Evolutionary conservation across 2,329 filamentous ascomycete species (phyloP), one percentile per base, ranked within the genome.

Genomic region (Fusarium keratoplasticum): DNA sequence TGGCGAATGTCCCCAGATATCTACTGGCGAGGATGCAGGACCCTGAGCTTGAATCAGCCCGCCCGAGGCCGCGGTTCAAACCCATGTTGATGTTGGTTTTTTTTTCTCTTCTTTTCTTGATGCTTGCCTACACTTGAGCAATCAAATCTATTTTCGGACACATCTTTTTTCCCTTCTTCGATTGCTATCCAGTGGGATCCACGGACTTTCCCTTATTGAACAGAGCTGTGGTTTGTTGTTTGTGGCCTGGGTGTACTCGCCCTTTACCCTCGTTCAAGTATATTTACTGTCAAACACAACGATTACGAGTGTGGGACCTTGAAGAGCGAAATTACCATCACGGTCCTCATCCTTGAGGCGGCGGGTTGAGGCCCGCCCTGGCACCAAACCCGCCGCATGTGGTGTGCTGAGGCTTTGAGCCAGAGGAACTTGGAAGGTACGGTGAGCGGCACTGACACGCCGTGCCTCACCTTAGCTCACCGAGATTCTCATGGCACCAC

Each of bases 71-170:
- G 22, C 42, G 20, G 42, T 47, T 47, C 42, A 47, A 40, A 16
- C 20, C 42, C 42, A 20, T 47, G 42, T 47, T 44, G 42, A 14
- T 44, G 40, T 44, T 44, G 40, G 22, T 44, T 16, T 47, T 38
- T 38, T 38, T n/a, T 10, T 16, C 11, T 18, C 8, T 25, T 25
- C 14, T 44, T 47, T 44, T 16, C 7, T 25, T 47, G 20, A 5
- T 16, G 7, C 14, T 16, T 47, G 42, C 13, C 7, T 6, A 5
- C 42, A 25, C 4, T 16, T 16, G 4, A 25, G 10, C 4, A 25
- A 10, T 47, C 2, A 0, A 8, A 9, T 47, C 8, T 1, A 3
- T 25, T 27, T 25, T 47, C 5, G 14, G 25, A 25, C 7, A 25
- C 2, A 4, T 0, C 1, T 10, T 25, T 2, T 44, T 3, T 16